These are phyloP conservation scores for Ammopiptanthus mongolicus DNA, from an alignment of 306 rosid genomes.

Conservation along the genomic window DNA sequence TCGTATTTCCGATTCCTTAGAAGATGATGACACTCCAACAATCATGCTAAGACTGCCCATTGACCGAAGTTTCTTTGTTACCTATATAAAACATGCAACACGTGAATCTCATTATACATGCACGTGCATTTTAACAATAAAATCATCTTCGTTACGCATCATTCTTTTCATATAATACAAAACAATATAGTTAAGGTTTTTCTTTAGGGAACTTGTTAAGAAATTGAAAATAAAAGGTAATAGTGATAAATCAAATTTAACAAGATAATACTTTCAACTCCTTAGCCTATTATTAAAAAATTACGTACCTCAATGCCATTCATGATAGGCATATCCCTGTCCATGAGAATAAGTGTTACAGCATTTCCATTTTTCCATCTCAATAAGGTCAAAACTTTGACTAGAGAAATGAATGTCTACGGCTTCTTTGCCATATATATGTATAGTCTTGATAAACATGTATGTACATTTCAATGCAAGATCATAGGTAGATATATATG, in stretches of 20 bases:
- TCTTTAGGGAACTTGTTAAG: too few species aligned
- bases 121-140: background rate
- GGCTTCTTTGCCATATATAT: slow-evolving; percentile 83
- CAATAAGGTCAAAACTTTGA: slow-evolving; percentile 51
- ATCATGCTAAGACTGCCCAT: slow-evolving; percentile 55
- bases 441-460: too few species aligned
- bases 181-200: background rate
- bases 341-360: slow-evolving; percentile 90
- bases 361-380: too few species aligned
- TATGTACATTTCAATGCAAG: too few species aligned
- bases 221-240: background rate
- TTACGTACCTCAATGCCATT: slow-evolving; percentile 53
- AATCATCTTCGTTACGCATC: background rate
- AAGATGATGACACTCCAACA: slow-evolving; percentile 51
- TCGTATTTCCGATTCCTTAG: slow-evolving; percentile 3
- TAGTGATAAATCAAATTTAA: background rate
- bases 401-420: slow-evolving; percentile 49
- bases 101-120: background rate
- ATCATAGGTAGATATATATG: too few species aligned
- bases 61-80: slow-evolving; percentile 51
- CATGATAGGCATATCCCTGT: slow-evolving; percentile 73
- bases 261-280: background rate
- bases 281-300: background rate
- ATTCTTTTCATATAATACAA: background rate
- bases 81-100: slow-evolving; percentile 26